phyloP scores from a whole-genome alignment of 2,329 filamentous ascomycete genomes.

The Cercospora canescens region DNA sequence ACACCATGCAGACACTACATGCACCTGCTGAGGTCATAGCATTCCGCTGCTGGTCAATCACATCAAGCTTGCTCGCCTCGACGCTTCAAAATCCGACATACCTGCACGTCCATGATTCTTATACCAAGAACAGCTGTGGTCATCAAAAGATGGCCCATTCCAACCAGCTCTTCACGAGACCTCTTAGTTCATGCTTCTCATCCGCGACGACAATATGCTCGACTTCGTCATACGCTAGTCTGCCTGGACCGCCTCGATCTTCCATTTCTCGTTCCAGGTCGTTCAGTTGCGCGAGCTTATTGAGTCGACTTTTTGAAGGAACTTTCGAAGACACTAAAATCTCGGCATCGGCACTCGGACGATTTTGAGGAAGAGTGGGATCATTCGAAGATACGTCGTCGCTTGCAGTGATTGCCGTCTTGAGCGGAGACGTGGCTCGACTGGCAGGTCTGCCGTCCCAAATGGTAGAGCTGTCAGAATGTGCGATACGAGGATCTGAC shows the following conservation, averaged over 20 bases:
- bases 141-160: slow-evolving; percentile 66
- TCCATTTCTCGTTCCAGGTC: slow-evolving; percentile 67
- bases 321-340: background rate
- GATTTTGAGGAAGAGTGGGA: slow-evolving; percentile 29
- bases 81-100: background rate
- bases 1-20: background rate
- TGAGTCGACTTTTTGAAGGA: slow-evolving; percentile 35
- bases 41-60: background rate
- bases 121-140: background rate
- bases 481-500: background rate
- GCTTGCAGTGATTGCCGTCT: background rate
- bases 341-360: slow-evolving; percentile 11
- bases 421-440: slow-evolving; percentile 14
- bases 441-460: slow-evolving; percentile 13
- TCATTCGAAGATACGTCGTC: slow-evolving; percentile 7
- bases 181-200: slow-evolving; percentile 63
- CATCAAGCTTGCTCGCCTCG: background rate
- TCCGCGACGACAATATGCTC: slow-evolving; percentile 66
- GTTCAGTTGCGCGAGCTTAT: slow-evolving; percentile 55
- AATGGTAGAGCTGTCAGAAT: slow-evolving; percentile 8
- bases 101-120: background rate
- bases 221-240: slow-evolving; percentile 78
- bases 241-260: slow-evolving; percentile 74
- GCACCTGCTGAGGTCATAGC: background rate
- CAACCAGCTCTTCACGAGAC: slow-evolving; percentile 88